A percentile compares a stretch with the other conserved stretches of the same genome.
phyloP scores from a whole-genome alignment of 371 early-diverging fungal species.

The Syncephalastrum monosporum region DNA sequence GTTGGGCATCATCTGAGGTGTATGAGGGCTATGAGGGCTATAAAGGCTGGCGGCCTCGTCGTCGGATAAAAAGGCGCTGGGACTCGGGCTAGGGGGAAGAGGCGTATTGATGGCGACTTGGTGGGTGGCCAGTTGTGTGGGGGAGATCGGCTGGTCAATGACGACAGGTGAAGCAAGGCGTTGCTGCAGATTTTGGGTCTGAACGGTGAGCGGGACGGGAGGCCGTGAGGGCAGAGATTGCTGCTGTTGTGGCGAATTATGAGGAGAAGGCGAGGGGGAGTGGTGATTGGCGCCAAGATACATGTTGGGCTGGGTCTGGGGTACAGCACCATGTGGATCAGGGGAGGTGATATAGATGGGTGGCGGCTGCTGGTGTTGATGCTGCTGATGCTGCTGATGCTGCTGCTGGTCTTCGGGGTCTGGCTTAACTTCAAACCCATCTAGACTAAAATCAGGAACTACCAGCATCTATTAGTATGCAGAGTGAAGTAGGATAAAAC shows the following conservation, averaged over 20 bases:
- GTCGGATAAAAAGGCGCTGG: conserved; percentile 20
- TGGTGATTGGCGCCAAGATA: conserved; percentile 9
- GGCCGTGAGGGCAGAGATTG: conserved; percentile 15
- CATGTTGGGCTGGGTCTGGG: conserved; percentile 8
- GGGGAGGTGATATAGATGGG: conserved; percentile 62
- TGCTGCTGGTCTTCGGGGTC: conserved; percentile 6
- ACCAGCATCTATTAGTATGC: neutral
- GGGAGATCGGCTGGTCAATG: neutral
- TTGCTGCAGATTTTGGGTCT: conserved; percentile 14
- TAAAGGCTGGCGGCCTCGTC: conserved; percentile 18
- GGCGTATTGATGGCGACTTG: conserved; percentile 15
- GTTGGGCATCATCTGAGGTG: conserved; percentile 9
- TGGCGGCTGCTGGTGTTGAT: conserved; percentile 49
- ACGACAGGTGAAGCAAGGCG: conserved; percentile 1
- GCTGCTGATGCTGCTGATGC: neutral
- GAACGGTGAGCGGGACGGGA: conserved; percentile 12
- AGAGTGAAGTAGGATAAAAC: neutral
- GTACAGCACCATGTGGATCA: conserved; percentile 18
- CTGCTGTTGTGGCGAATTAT: conserved; percentile 12
- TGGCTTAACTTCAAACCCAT: conserved; percentile 19
- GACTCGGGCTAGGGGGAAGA: conserved; percentile 23
- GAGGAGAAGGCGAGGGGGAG: conserved; percentile 14
- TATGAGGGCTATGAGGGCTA: conserved; percentile 24
- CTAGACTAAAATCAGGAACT: conserved; percentile 40
- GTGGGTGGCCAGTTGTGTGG: conserved; percentile 7